These are phyloP conservation scores for Fusarium piperis DNA, from an alignment of 2,329 filamentous ascomycete species.

Conservation along the genomic window DNA sequence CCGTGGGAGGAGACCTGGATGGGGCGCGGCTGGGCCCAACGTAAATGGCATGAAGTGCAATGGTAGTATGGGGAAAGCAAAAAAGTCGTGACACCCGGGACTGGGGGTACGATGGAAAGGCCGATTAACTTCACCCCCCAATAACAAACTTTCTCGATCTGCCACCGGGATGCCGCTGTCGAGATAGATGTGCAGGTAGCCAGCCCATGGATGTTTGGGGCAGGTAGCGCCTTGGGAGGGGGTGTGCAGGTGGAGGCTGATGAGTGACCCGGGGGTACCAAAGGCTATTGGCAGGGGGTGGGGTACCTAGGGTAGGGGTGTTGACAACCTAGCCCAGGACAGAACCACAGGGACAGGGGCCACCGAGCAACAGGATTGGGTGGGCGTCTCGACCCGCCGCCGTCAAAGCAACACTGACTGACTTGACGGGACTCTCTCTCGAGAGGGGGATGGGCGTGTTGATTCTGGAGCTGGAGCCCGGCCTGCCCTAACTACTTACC, in stretches of 20 bases:
- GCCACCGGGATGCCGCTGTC: conserved; percentile 42
- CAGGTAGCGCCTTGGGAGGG: conserved; percentile 30
- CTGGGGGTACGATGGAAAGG: conserved; percentile 17
- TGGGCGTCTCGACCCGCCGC: conserved; percentile 20
- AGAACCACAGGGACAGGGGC: neutral
- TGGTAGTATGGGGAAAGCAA: conserved; percentile 38
- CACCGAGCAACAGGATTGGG: conserved; percentile 22
- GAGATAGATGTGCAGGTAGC: conserved; percentile 42
- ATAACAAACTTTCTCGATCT: conserved; percentile 43
- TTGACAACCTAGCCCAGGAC: neutral
- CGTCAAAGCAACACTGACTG: conserved; percentile 31
- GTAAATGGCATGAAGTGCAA: conserved; percentile 36
- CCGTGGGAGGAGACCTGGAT: conserved; percentile 33
- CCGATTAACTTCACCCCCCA: conserved; percentile 15
- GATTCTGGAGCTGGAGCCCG: conserved; percentile 8
- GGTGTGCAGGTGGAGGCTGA: conserved; percentile 18
- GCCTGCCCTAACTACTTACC: neutral
- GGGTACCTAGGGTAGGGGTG: neutral
- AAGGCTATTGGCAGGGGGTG: conserved; percentile 4
- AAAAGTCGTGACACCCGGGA: conserved; percentile 14
- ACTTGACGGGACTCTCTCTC: conserved; percentile 19
- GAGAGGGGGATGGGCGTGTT: conserved; percentile 8
- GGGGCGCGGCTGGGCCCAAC: conserved; percentile 29
- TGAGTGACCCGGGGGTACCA: neutral
- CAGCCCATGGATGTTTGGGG: conserved; percentile 24